Evolutionary conservation across 2,329 filamentous ascomycete species (phyloP), one percentile per base, ranked within the genome.

Genomic region (Annulohypoxylon truncatum): DNA sequence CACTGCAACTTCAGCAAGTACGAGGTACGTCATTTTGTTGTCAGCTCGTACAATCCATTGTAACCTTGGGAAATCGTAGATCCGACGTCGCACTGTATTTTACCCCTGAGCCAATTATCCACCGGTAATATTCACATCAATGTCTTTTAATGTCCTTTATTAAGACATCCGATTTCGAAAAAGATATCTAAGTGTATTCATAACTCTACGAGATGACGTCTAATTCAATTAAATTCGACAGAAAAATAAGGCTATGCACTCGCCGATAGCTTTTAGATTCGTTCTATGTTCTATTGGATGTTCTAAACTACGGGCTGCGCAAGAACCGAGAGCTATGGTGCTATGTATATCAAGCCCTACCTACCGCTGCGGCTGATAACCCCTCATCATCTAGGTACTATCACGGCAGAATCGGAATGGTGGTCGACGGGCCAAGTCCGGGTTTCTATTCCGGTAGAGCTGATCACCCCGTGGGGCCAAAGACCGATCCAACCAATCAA

Each of bases 401-500:
- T 18, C n/a, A 15, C 18, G 35, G 35, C 35, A 40, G 12, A 12
- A 15, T 24, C 13, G 42, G 10, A 18, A 20, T 8, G n/a, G 31
- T 31, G 3, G 24, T 53, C n/a, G 47, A 51, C 31, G 51, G 24
- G 20, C 38, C 31, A 13, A 64, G 61, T 64, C 60, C 56, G 35
- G 61, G 24, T 40, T 47, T 46, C 52, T 40, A 33, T 33, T 33
- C 28, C 22, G 22, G n/a, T 12, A 22, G 26, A 28, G 24, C 29
- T 28, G 46, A 55, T 28, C 33, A 59, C 15, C 35, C 6, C 35
- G 6, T 29, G 54, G 62, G 59, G 42, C 40, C 22, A 35, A 26
- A 63, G 31, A 42, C 66, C 62, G 66, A 69, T n/a, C 47, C 8
- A 22, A 38, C 66, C 63, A 69, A 69, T 69, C 47, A 64, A 44